Evolutionary conservation across 441 rosid species (phyloP), one percentile per base, ranked within the genome.

Genomic region (Pelargonium fulgidum): DNA sequence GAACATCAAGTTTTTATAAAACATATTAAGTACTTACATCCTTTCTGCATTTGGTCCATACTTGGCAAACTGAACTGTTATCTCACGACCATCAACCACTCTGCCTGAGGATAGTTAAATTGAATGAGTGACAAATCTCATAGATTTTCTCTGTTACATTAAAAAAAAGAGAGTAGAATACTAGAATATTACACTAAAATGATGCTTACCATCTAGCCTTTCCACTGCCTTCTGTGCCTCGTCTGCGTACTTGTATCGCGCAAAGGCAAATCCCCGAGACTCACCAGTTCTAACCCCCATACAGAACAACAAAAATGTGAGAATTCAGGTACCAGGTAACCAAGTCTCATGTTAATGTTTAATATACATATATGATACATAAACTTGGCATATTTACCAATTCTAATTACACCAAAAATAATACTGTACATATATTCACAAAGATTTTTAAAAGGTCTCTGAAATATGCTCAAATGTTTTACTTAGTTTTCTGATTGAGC

Each of bases 171-270:
- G 19, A 19, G 2, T 4, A 62, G 39, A 2, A 67, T 19, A 52
- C 17, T 24, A 16, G 26, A 7, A 56, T 48, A 29, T 3, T 0
- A 4, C 1, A 1, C 13, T 22, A 69, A 85, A 56, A 17, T 3
- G 4, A 19, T 56, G 12, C 62, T 16, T 56, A 56, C 93, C 91
- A 77, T 88, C 93, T 67, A 88, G 93, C 81, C 81, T 85, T 0
- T 86, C 93, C 45, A 88, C 93, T 41, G 93, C 91, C 79, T 84
- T 88, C 54, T 82, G 88, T 48, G 93, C 93, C 81, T 88, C 91
- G 4, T 86, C 89, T 29, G 86, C 86, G 65, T 86, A 88, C 88
- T 86, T 86, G 66, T 82, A 88, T 0, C 91, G 89, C 52, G 85
- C 93, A 80, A 88, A 88, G 24, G 91, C 93, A 83, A 88, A 88